These are phyloP conservation scores for Magnaporthiopsis poae DNA, from an alignment of 2,329 filamentous ascomycete genomes.

Conservation along the genomic window DNA sequence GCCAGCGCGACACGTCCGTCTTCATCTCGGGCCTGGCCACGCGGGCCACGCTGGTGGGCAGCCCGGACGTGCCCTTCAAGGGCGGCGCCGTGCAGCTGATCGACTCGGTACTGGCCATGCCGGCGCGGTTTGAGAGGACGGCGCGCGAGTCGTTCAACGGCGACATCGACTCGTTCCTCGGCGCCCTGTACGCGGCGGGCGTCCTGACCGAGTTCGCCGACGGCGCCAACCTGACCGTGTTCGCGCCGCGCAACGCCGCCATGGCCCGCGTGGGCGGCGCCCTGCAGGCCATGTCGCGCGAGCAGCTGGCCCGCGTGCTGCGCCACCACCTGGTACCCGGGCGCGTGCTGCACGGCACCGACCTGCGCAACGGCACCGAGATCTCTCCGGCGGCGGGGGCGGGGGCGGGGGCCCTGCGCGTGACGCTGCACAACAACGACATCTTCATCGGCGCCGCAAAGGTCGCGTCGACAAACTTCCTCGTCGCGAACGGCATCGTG, in stretches of 20 bases:
- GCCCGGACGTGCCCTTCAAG: slow-evolving; percentile 34
- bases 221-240: slow-evolving; percentile 40
- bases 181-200: slow-evolving; percentile 28
- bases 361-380: slow-evolving; percentile 35
- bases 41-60: slow-evolving; percentile 30
- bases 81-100: slow-evolving; percentile 43
- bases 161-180: slow-evolving; percentile 31
- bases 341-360: slow-evolving; percentile 40
- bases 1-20: slow-evolving; percentile 29
- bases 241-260: slow-evolving; percentile 42
- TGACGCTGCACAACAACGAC: slow-evolving; percentile 32
- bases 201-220: slow-evolving; percentile 31
- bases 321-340: slow-evolving; percentile 47
- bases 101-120: slow-evolving; percentile 42
- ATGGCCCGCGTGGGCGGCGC: slow-evolving; percentile 38
- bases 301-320: slow-evolving; percentile 35
- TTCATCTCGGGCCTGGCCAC: slow-evolving; percentile 31
- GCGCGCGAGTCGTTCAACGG: slow-evolving; percentile 22
- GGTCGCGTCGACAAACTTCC: slow-evolving; percentile 40
- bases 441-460: slow-evolving; percentile 41
- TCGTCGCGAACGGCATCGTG: slow-evolving; percentile 47
- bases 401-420: slow-evolving; percentile 30
- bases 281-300: slow-evolving; percentile 27
- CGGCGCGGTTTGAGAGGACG: slow-evolving; percentile 27
- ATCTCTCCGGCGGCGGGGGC: slow-evolving; percentile 18